A percentile compares a stretch with the other conserved stretches of the same genome.
Conservation (phyloP, 495 filamentous ascomycete genomes). For the Elasticomyces elasticus region DNA sequence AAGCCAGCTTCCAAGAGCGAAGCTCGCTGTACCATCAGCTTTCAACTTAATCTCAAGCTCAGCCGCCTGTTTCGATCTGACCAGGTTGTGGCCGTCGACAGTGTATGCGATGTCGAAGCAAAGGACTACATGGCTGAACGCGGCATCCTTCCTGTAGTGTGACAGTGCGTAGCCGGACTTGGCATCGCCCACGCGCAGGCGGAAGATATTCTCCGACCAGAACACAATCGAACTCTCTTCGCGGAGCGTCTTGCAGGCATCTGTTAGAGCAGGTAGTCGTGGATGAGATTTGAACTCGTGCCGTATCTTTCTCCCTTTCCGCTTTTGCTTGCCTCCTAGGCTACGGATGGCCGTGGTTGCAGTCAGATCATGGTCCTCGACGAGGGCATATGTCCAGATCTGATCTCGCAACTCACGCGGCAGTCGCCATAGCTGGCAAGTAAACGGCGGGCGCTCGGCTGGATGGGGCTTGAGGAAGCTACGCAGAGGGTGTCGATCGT, state of each 20-base stretch:
- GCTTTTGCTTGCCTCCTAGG: background rate
- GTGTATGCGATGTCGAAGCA: background rate
- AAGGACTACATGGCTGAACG: background rate
- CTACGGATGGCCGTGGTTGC: background rate
- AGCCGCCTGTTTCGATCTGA: background rate
- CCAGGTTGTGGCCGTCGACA: background rate
- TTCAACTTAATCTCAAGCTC: background rate
- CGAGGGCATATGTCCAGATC: background rate
- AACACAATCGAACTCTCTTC: background rate
- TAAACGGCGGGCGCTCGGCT: background rate
- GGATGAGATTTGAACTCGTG: background rate
- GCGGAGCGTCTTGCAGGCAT: background rate
- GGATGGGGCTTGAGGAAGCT: background rate
- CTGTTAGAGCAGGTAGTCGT: background rate
- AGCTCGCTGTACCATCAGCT: background rate
- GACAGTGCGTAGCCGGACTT: background rate
- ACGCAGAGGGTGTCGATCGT: too few species aligned
- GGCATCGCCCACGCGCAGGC: background rate
- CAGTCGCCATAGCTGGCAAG: background rate
- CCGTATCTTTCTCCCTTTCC: background rate
- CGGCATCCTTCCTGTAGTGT: too few species aligned
- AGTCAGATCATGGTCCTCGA: background rate
- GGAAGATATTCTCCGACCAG: background rate
- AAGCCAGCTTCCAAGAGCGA: background rate
- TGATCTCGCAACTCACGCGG: background rate